Evolutionary conservation across 2,329 filamentous ascomycete genomes (phyloP), one percentile per base, ranked within the genome.

Genomic region (Phyllosticta paracitricarpa): DNA sequence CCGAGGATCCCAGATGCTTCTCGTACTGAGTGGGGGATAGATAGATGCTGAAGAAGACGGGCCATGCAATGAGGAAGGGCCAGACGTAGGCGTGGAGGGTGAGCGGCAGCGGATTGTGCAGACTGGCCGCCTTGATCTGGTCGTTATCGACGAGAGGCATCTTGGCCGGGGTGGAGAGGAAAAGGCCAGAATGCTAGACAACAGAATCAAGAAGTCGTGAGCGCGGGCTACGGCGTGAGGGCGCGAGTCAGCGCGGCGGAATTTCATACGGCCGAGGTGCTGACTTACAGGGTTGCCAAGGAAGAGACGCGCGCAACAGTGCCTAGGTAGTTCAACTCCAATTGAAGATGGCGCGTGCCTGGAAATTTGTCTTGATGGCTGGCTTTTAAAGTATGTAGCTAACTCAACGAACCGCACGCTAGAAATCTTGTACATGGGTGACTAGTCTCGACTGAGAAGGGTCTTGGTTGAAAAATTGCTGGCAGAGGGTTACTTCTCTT

Each of bases 31-130:
- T 87, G 64, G 86, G 81, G 24, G 85, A 88, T 59, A 96, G 84
- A 74, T 96, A 97, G 75, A 92, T 86, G 73, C 89, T 85, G 66
- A 96, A 84, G 76, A 97, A 97, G 69, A 89, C 78, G 58, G 95
- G 94, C 92, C 95, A 99, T 70, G 92, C 80, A 67, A 97, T 86
- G 63, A 87, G 79, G 71, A 97, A 99, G 0, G 94, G 94, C 90
- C 91, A 96, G 68, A 96, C 77, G 73, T 99, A 99, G 68, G 89
- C 79, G 75, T 96, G 93, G 64, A 95, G 80, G 71, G 88, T 84
- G 65, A 88, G 76, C 35, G 91, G 86, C 65, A 96, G 84, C 65
- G 93, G 91, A 70, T 91, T 91, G 76, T 97, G 87, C 68, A 99
- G 84, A 73, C 91, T 88, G 66, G 94, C 89, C 73, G 86, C 82